A percentile compares a stretch with the other conserved stretches of the same genome.
These are phyloP conservation scores for Helianthus tuberosus DNA, from an alignment of 129 eudicot genomes.

Conservation along the genomic window DNA sequence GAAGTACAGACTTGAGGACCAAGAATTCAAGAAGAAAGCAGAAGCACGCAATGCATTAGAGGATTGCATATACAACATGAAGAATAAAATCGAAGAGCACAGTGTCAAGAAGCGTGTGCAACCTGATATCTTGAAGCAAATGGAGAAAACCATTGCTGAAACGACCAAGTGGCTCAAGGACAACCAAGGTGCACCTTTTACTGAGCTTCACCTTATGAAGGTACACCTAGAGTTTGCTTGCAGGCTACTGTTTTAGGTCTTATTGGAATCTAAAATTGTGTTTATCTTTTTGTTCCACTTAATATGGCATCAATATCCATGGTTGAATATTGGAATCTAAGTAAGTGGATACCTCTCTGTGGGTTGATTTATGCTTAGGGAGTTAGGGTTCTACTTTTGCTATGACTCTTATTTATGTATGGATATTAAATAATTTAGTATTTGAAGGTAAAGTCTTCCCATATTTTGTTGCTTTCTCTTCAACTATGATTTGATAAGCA, in stretches of 20 bases:
- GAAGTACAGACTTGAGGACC: neutral
- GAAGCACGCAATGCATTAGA: neutral
- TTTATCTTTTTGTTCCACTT: no score
- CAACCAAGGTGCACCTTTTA: neutral
- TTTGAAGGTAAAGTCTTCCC: neutral
- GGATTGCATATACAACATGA: neutral
- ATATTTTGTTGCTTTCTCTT: neutral
- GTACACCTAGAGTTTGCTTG: conserved; percentile 1
- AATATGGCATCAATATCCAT: no score
- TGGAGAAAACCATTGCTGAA: neutral
- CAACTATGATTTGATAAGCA: neutral
- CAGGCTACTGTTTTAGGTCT: neutral
- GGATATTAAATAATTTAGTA: neutral
- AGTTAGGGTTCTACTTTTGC: neutral
- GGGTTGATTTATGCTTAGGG: neutral
- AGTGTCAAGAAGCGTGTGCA: neutral
- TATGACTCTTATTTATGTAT: neutral
- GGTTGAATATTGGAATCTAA: no score
- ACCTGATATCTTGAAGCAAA: neutral
- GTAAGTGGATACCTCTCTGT: no score
- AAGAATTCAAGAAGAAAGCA: neutral
- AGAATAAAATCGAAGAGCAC: neutral
- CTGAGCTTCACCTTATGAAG: neutral
- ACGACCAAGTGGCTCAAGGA: neutral
- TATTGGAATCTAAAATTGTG: no score